phyloP scores from a whole-genome alignment of 768 basidiomycete species.

The Boletales sp. region DNA sequence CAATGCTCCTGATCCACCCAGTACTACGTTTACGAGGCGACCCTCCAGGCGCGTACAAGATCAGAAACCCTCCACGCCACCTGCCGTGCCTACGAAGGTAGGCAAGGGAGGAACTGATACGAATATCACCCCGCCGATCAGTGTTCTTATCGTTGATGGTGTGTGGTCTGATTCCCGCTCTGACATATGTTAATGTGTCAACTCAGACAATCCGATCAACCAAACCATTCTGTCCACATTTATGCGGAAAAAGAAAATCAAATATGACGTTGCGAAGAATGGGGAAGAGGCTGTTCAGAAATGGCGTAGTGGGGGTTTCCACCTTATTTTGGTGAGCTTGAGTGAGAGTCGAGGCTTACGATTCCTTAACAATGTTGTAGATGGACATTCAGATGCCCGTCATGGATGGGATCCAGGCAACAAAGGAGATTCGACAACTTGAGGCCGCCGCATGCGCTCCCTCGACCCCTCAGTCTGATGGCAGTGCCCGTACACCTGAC shows the following conservation, averaged over 20 bases:
- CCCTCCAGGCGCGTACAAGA: constrained; percentile 31
- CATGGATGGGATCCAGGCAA: constrained; percentile 97
- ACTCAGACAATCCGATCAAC: constrained; percentile 94
- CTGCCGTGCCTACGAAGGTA: constrained; percentile 40
- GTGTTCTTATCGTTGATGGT: constrained; percentile 98
- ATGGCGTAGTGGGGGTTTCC: constrained; percentile 90
- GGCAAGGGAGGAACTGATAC: constrained; percentile 52
- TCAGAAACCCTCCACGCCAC: constrained; percentile 23
- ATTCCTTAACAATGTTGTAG: constrained; percentile 40
- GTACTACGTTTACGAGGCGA: constrained; percentile 26
- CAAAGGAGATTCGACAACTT: constrained; percentile 87
- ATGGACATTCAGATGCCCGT: constrained; percentile 99
- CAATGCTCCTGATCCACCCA: constrained; percentile 20
- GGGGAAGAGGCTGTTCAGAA: constrained; percentile 95
- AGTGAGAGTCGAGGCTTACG: background rate
- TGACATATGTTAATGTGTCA: constrained; percentile 10
- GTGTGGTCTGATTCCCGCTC: constrained; percentile 24
- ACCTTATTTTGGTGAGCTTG: constrained; percentile 83
- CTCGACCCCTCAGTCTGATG: constrained; percentile 60
- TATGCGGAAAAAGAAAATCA: constrained; percentile 94
- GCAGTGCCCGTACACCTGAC: constrained; percentile 45
- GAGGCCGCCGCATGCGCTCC: constrained; percentile 74
- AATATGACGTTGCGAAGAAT: constrained; percentile 90
- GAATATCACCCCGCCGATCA: constrained; percentile 91
- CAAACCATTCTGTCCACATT: constrained; percentile 97